Base-by-base conservation (phyloP, 768 basidiomycete genomes). In the Imleria badia region DNA sequence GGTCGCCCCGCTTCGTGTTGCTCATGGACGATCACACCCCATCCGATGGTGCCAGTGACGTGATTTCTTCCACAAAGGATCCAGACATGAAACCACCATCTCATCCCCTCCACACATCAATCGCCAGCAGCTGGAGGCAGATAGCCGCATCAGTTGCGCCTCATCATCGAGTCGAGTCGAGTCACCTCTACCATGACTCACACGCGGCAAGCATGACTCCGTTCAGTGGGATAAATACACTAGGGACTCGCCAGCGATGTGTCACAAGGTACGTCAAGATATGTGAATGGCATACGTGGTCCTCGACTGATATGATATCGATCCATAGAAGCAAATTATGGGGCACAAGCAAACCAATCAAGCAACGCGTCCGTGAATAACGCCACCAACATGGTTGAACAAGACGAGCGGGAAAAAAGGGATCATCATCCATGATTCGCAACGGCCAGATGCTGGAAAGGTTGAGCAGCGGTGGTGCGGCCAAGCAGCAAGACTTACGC, bases 401-500 rank as follows among this genome's bases (percentile, higher is more conserved):
- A 15, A 15, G 48, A 34, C 9, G 9, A 47, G 36, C 17, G 41
- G 14, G 35, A 26, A 46, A 43, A n/a, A 35, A 39, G 14, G 19
- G 5, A 4, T n/a, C n/a, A 26, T 34, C 12, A 41, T 39, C 23
- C 36, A 12, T 35, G 30, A 5, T 35, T 43, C 6, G 35, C 5
- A 20, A 33, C 2, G 44, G 43, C 19, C 38, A 23, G n/a, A 35
- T 34, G 45, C 58, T 58, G 33, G 15, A 8, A 47, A 35, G 51
- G 56, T 58, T 68, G 58, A 69, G 65, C 54, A 48, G 40, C 52
- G 39, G 44, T 49, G 54, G 49, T 22, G 33, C 30, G 48, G 29
- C 22, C 53, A 39, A 45, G 52, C 23, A 52, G n/a, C 54, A 56
- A 41, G 36, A 65, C 68, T 70, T 56, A 69, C 70, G 44, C 56